Percentiles rank a stretch among this genome's conserved stretches.
Evolutionary conservation across 2,329 filamentous ascomycete genomes (phyloP).

Genomic region (Colletotrichum caudatum): DNA sequence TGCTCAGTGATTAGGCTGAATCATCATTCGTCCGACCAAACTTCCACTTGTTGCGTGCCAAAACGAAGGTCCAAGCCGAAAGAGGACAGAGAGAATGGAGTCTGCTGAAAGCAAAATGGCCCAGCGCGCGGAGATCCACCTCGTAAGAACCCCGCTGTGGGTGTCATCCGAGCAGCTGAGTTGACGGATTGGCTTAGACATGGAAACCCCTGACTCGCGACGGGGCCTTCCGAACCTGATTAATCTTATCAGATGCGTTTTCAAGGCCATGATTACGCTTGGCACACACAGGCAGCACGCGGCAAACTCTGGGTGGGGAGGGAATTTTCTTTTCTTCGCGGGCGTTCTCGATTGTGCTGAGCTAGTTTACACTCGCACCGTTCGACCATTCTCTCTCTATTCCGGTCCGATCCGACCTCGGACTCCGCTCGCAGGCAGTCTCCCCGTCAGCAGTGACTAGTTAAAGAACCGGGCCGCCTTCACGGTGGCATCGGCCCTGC

Average conservation of each 20-base stretch:
- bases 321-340: constrained; percentile 12
- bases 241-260: constrained; percentile 41
- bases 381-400: constrained; percentile 8
- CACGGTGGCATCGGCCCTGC: not conserved
- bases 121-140: constrained; percentile 27
- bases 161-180: not conserved
- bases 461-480: constrained; percentile 5
- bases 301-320: constrained; percentile 16
- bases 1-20: not conserved
- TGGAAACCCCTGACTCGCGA: constrained; percentile 30
- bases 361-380: constrained; percentile 1
- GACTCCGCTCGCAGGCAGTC: not conserved
- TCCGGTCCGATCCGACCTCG: constrained; percentile 26
- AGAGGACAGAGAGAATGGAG: constrained; percentile 12
- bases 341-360: constrained; percentile 9
- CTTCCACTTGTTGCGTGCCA: not conserved
- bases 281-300: constrained; percentile 17
- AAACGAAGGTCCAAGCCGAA: constrained; percentile 6
- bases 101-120: not conserved
- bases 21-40: not conserved
- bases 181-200: constrained; percentile 12
- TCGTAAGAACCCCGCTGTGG: constrained; percentile 34
- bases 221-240: not conserved
- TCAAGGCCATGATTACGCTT: constrained; percentile 20
- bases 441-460: not conserved